Percentiles rank a stretch among this genome's conserved stretches.
These are phyloP conservation scores for Hypoxylon fuscum DNA, from an alignment of 495 filamentous ascomycete genomes.

Conservation along the genomic window DNA sequence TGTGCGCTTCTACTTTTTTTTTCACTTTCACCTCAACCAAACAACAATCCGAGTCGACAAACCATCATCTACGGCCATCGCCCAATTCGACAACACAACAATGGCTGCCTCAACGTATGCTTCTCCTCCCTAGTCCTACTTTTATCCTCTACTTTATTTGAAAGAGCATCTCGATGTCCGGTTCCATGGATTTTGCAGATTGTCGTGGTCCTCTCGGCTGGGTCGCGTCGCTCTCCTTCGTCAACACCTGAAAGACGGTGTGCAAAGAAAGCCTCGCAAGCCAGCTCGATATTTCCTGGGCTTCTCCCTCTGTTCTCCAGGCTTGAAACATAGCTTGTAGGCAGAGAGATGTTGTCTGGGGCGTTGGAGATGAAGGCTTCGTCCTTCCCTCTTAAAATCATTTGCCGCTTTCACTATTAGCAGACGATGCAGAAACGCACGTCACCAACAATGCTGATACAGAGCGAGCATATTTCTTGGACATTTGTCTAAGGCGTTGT, in stretches of 20 bases:
- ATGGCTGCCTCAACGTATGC: conserved; percentile 75
- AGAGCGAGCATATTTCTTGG: conserved; percentile 65
- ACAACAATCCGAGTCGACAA: conserved; percentile 43
- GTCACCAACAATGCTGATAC: conserved; percentile 26
- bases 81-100: conserved; percentile 59
- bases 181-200: conserved; percentile 63
- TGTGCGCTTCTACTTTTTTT: conserved; percentile 11
- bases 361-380: conserved; percentile 80
- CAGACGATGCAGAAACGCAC: conserved; percentile 19
- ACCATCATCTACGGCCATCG: conserved; percentile 36
- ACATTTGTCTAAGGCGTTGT: conserved; percentile 78
- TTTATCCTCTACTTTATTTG: conserved; percentile 51
- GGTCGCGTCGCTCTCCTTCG: conserved; percentile 56
- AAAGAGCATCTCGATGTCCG: conserved; percentile 63
- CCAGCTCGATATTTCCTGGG: conserved; percentile 84
- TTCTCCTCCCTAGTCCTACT: conserved; percentile 51
- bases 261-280: conserved; percentile 53
- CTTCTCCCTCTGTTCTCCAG: conserved; percentile 63
- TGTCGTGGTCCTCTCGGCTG: conserved; percentile 83
- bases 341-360: conserved; percentile 66
- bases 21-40: conserved; percentile 16
- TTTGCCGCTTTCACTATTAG: conserved; percentile 65
- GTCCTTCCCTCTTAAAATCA: conserved; percentile 84
- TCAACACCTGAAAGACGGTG: conserved; percentile 39
- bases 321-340: conserved; percentile 56